Evolutionary conservation across 805 yeast genomes (phyloP).

Genomic region (Kluyveromyces siamensis): DNA sequence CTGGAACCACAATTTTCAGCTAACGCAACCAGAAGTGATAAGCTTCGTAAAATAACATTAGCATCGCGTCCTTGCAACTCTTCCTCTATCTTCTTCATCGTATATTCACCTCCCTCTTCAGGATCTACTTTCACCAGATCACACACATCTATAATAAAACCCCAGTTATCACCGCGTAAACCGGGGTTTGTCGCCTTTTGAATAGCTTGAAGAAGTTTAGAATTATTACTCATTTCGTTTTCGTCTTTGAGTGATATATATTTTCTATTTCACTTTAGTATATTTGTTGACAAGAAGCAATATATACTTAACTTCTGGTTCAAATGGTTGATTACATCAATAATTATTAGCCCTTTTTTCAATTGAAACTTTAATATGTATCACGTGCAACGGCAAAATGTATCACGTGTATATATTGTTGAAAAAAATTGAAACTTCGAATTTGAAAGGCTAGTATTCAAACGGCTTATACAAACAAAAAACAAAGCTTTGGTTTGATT

Average conservation of each 20-base stretch:
- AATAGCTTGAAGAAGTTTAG: conserved; percentile 15
- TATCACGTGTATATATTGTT: neutral
- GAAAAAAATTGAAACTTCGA: neutral
- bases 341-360: neutral
- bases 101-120: conserved; percentile 39
- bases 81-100: conserved; percentile 35
- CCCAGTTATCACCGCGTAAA: conserved; percentile 62
- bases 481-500: neutral
- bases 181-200: conserved; percentile 55
- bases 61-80: conserved; percentile 49
- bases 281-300: too few relatives aligned
- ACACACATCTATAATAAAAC: conserved; percentile 52
- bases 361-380: too few relatives aligned
- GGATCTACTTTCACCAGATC: conserved; percentile 57
- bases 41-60: conserved; percentile 52
- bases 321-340: neutral
- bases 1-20: conserved; percentile 75
- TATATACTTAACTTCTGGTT: neutral
- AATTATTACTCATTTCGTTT: conserved; percentile 1
- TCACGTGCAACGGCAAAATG: neutral
- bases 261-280: neutral
- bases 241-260: neutral
- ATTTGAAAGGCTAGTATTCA: neutral
- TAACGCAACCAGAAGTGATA: conserved; percentile 47
- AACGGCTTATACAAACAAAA: neutral